Percentiles rank a stretch among this genome's conserved stretches.
phyloP scores from a whole-genome alignment of 2,329 filamentous ascomycete genomes.

The Monosporascus sp. region DNA sequence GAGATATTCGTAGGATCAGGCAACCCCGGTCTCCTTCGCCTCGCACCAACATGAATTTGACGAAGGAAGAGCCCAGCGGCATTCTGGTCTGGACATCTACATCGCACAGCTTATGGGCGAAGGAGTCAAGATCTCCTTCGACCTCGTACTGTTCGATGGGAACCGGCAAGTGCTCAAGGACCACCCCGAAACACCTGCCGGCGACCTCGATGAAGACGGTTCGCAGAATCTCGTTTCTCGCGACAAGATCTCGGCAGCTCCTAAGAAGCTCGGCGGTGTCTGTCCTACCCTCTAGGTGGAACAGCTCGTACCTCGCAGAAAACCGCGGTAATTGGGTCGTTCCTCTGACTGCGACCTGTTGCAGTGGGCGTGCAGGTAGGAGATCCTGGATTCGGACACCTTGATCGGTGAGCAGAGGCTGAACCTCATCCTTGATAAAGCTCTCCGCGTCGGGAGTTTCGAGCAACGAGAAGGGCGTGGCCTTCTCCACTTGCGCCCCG shows the following conservation, averaged over 20 bases:
- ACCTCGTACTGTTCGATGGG: constrained; percentile 49
- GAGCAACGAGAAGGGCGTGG: constrained; percentile 48
- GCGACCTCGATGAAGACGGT: constrained; percentile 57
- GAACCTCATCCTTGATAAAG: constrained; percentile 44
- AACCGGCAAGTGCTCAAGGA: constrained; percentile 49
- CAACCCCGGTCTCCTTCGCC: constrained; percentile 30
- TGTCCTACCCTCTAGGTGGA: constrained; percentile 52
- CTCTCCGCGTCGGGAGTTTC: constrained; percentile 31
- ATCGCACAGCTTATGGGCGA: constrained; percentile 48
- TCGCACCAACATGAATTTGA: constrained; percentile 52
- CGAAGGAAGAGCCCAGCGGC: constrained; percentile 54
- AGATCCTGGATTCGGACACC: constrained; percentile 50
- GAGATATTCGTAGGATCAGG: constrained; percentile 58
- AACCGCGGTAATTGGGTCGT: constrained; percentile 55
- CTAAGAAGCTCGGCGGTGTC: constrained; percentile 42
- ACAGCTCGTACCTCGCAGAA: constrained; percentile 59
- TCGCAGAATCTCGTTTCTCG: constrained; percentile 58
- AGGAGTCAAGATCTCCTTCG: constrained; percentile 44
- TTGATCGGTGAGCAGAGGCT: constrained; percentile 44
- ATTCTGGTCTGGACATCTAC: constrained; percentile 51
- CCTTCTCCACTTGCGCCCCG: constrained; percentile 15
- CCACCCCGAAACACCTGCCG: constrained; percentile 48
- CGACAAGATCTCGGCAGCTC: constrained; percentile 51
- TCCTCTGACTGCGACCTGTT: constrained; percentile 53
- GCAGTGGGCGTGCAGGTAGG: constrained; percentile 53